Evolutionary conservation across 1,284 basidiomycete genomes (phyloP).

Genomic region (Phlebopus sp.): DNA sequence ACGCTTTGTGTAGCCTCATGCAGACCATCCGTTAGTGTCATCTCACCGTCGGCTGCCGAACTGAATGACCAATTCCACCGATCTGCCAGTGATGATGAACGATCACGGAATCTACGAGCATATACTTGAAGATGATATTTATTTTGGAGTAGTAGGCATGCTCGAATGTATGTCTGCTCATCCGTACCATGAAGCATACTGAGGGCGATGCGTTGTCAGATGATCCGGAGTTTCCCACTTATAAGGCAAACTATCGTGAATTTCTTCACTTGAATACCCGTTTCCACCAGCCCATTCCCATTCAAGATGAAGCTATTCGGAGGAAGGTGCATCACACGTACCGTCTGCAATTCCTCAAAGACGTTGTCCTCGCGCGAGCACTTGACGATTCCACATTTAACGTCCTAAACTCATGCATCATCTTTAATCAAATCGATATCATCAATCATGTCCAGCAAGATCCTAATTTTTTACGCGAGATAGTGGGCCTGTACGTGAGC

Average conservation of each 20-base stretch:
- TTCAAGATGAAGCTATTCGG: constrained; percentile 71
- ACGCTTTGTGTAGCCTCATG: constrained; percentile 89
- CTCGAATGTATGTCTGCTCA: constrained; percentile 79
- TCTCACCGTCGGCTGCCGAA: constrained; percentile 6
- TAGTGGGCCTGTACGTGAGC: constrained; percentile 78
- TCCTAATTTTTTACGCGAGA: constrained; percentile 69
- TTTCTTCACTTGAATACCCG: constrained; percentile 81
- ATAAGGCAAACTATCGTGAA: constrained; percentile 96
- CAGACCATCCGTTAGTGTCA: constrained; percentile 84
- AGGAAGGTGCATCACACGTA: constrained; percentile 96
- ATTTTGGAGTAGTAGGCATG: constrained; percentile 92
- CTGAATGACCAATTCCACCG: constrained; percentile 13
- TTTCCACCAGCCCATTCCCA: constrained; percentile 85
- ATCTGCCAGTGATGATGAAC: constrained; percentile 82
- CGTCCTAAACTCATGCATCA: constrained; percentile 94
- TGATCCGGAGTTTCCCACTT: constrained; percentile 92
- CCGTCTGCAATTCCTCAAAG: constrained; percentile 94
- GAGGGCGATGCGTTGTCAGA: constrained; percentile 48
- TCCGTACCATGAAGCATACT: constrained; percentile 9
- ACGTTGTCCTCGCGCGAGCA: constrained; percentile 92
- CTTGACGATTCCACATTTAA: constrained; percentile 97
- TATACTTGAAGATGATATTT: constrained; percentile 90
- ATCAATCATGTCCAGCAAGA: constrained; percentile 87
- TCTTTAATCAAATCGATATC: constrained; percentile 99
- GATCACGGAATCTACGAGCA: constrained; percentile 96